Conservation (phyloP, 2,329 filamentous ascomycete species). For the Penicillium sp. region DNA sequence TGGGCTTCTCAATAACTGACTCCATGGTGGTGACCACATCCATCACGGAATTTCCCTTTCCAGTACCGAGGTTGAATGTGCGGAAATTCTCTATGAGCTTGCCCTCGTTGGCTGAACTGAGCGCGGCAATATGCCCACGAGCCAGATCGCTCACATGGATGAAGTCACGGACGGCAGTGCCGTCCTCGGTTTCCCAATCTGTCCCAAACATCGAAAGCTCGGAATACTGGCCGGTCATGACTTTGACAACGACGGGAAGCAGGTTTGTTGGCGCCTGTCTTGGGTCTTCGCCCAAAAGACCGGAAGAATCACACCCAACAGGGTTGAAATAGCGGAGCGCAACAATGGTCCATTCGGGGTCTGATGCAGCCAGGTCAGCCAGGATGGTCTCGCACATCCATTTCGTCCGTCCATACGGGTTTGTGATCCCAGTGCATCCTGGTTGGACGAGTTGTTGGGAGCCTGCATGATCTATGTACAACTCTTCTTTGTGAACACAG, state of each 20-base stretch:
- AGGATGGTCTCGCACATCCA: slow-evolving; percentile 67
- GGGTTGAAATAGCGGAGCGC: slow-evolving; percentile 68
- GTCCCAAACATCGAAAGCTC: slow-evolving; percentile 62
- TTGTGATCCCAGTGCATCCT: slow-evolving; percentile 59
- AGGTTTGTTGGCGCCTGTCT: slow-evolving; percentile 62
- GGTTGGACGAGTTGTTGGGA: slow-evolving; percentile 43
- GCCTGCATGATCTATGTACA: slow-evolving; percentile 45
- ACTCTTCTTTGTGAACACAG: slow-evolving; percentile 53
- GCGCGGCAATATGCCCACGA: slow-evolving; percentile 60
- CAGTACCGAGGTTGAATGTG: slow-evolving; percentile 43
- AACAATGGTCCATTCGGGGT: slow-evolving; percentile 62
- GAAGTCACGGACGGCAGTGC: slow-evolving; percentile 65
- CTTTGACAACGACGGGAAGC: slow-evolving; percentile 62
- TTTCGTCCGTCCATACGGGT: slow-evolving; percentile 65
- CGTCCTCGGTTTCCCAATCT: slow-evolving; percentile 65
- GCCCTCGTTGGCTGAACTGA: slow-evolving; percentile 40
- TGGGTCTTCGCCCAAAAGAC: slow-evolving; percentile 63
- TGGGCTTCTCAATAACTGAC: slow-evolving; percentile 33
- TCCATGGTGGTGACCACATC: slow-evolving; percentile 42
- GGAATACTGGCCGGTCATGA: slow-evolving; percentile 55
- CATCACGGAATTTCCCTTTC: slow-evolving; percentile 38
- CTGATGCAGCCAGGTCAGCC: slow-evolving; percentile 59
- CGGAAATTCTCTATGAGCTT: slow-evolving; percentile 42
- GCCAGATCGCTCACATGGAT: slow-evolving; percentile 67
- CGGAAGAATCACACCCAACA: slow-evolving; percentile 63